Evolutionary conservation across 2,329 filamentous ascomycete genomes (phyloP), one percentile per base, ranked within the genome.

Genomic region (Metarhizium sp.): DNA sequence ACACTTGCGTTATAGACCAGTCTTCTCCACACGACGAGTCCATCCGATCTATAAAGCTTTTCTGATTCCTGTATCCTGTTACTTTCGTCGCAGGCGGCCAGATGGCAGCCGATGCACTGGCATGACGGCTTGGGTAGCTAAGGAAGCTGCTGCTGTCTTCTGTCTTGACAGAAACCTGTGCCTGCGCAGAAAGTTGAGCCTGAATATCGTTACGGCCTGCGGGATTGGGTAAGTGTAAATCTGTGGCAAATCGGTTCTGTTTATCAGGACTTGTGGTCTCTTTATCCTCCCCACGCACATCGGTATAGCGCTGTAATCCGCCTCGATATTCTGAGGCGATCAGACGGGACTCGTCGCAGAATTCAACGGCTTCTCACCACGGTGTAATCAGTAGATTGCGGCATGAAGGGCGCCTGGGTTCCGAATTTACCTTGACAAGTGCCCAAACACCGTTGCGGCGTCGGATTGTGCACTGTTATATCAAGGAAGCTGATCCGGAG

Each of bases 401-500:
- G 42, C 18, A 16, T 6, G 7, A n/a, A 18, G 42, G 13, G 34
- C 38, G 40, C 36, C n/a, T 10, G 11, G 32, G 40, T 29, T 25
- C 25, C 4, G 30, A 13, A 6, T 14, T 45, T 62, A 68, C 66
- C 62, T 55, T 57, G 56, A 60, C 65, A 64, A 14, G 60, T 57
- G 29, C 54, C 54, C 3, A 62, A 53, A n/a, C 51, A 49, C 18
- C 62, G 54, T 51, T 61, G 73, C 51, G 80, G 79, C 11, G 84
- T 85, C 53, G 86, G 89, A 51, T 77, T 74, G 64, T 88, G 84
- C 55, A 87, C 85, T 59, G 86, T 86, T 3, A 86, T 87, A 66
- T 96, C 91, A 62, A 96, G 91, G 65, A 96, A 97, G 72, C 96
- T 96, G 45, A 97, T 76, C 42, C 90, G 82, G 52, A 96, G 78